phyloP scores from a whole-genome alignment of 805 yeast genomes.

The Brettanomyces anomalus region DNA sequence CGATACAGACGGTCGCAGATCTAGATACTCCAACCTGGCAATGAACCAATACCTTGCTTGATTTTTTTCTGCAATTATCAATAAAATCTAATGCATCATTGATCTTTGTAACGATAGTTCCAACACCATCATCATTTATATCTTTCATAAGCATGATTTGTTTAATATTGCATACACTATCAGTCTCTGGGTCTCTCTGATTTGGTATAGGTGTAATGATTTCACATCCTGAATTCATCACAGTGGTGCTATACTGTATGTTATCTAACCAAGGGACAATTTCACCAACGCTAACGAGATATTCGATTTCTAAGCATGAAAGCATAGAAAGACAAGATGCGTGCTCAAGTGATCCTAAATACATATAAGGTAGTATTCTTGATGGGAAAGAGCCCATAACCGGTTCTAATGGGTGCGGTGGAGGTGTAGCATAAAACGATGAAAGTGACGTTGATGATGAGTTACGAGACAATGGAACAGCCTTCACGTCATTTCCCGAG shows the following conservation, averaged over 20 bases:
- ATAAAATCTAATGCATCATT: conserved; percentile 59
- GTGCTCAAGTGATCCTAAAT: conserved; percentile 76
- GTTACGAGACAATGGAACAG: not conserved
- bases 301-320: conserved; percentile 54
- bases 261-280: conserved; percentile 50
- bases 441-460: not conserved
- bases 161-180: conserved; percentile 26
- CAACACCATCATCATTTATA: conserved; percentile 87
- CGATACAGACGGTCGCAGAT: conserved; percentile 92
- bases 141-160: conserved; percentile 58
- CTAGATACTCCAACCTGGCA: conserved; percentile 95
- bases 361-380: conserved; percentile 70
- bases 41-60: conserved; percentile 64
- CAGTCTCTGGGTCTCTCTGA: conserved; percentile 9
- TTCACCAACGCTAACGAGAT: conserved; percentile 85
- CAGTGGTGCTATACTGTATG: conserved; percentile 9
- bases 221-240: conserved; percentile 23
- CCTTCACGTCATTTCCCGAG: not conserved
- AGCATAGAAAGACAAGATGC: conserved; percentile 66
- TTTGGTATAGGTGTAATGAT: conserved; percentile 14
- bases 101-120: conserved; percentile 55
- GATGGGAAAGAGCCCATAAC: conserved; percentile 72
- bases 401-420: conserved; percentile 22
- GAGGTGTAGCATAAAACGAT: not conserved
- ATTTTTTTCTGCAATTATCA: conserved; percentile 37